phyloP scores from a whole-genome alignment of 2,329 filamentous ascomycete species.

The Talaromyces sp. region DNA sequence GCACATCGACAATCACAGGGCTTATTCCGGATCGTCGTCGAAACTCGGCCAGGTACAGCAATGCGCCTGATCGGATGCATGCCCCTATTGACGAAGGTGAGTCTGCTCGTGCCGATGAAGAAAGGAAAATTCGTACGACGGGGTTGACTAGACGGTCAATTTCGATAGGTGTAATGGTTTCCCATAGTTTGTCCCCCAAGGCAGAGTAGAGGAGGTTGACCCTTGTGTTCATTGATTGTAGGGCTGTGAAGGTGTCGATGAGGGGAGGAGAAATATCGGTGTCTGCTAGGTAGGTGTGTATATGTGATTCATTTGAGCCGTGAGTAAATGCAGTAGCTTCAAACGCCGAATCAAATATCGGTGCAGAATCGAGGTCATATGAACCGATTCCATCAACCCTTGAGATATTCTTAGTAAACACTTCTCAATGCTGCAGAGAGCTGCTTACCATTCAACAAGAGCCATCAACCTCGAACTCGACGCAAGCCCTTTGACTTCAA shows the following conservation, averaged over 20 bases:
- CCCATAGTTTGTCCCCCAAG: not conserved
- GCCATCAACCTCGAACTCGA: not conserved
- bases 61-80: not conserved
- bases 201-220: not conserved
- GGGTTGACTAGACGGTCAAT: not conserved
- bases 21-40: conserved; percentile 3
- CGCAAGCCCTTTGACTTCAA: not conserved
- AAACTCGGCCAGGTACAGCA: conserved; percentile 9
- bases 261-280: not conserved
- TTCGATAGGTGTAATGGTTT: not conserved
- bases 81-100: not conserved
- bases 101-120: not conserved
- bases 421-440: no score
- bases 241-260: not conserved
- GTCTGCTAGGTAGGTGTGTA: not conserved
- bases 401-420: not conserved
- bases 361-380: not conserved
- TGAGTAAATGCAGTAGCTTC: not conserved
- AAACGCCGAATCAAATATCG: not conserved
- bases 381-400: conserved; percentile 10
- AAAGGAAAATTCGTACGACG: not conserved
- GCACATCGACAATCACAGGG: not conserved
- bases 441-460: not conserved
- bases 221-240: not conserved
- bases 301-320: no score